Base-by-base conservation (phyloP, 2,329 filamentous ascomycete genomes). In the Monosporascus sp. region DNA sequence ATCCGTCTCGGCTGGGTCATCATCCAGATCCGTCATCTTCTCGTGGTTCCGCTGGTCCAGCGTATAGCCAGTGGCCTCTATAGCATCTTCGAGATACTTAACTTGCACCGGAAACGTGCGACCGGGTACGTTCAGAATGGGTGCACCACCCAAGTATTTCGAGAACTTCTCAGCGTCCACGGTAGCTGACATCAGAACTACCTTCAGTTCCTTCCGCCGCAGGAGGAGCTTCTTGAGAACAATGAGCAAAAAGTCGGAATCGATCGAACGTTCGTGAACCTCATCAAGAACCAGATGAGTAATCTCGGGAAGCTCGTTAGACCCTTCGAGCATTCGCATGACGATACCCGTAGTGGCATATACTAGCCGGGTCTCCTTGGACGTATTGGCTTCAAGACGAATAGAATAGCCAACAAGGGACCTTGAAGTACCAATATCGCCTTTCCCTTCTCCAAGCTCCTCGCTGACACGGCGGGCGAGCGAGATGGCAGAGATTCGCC, bases 211-310 rank as follows among this genome's bases (percentile, higher is more conserved):
- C 55, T 86, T 87, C 51, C 93, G 82, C 59, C 82, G 82, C 31
- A 81, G 69, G 73, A 97, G 81, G 4, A 99, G 76, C 57, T 92
- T 88, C 65, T 90, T 90, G 49, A 99, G 79, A 1, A 97, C 89
- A 60, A 99, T 94, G 17, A 99, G 79, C 37, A 99, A 76, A 68
- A 99, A 97, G 68, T 99, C 94, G 52, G 92, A 96, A 67, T 99
- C 94, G 61, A 99, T 97, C 14, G 90, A 89, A 56, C 93, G 85
- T 69, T 99, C 94, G 66, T 99, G 94, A 2, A 97, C 93, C 71
- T 99, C 94, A 65, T 99, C 94, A n/a, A 99, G 84, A 46, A 99
- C 85, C 55, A 99, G 75, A 72, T 97, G 94, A 0, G 93, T 96
- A 50, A 99, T 86, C 58, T 97, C 93, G 53, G 84, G 82, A 44